A percentile compares a stretch with the other conserved stretches of the same genome.
Conservation (phyloP, 2,329 filamentous ascomycete species). For the Boeremia lycopersici region DNA sequence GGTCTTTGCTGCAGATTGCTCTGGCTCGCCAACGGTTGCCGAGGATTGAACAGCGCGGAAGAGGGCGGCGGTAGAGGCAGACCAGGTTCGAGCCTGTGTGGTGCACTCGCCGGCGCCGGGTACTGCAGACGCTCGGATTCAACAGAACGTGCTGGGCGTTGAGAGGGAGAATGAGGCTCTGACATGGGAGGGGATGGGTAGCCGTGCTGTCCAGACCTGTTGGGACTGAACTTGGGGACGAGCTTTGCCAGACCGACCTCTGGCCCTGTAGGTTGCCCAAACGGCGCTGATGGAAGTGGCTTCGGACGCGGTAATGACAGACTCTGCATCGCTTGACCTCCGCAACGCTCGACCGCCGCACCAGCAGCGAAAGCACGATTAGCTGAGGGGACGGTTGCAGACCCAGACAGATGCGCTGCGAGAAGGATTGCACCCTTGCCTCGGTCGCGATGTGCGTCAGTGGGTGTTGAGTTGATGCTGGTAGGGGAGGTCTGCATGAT, state of each 20-base stretch:
- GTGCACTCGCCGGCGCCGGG: slow-evolving; percentile 27
- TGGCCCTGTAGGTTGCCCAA: slow-evolving; percentile 46
- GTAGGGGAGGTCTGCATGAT: slow-evolving; percentile 38
- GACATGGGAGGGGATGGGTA: slow-evolving; percentile 61
- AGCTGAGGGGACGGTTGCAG: slow-evolving; percentile 31
- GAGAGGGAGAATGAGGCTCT: slow-evolving; percentile 54
- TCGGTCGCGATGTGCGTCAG: slow-evolving; percentile 25
- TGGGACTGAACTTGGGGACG: slow-evolving; percentile 44
- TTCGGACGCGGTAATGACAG: slow-evolving; percentile 48
- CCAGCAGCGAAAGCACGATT: slow-evolving; percentile 42
- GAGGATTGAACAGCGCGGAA: slow-evolving; percentile 33
- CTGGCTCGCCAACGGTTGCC: slow-evolving; percentile 26
- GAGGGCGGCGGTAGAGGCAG: slow-evolving; percentile 35
- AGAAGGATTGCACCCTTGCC: slow-evolving; percentile 22
- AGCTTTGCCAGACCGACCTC: slow-evolving; percentile 44
- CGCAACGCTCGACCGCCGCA: slow-evolving; percentile 44
- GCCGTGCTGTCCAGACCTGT: slow-evolving; percentile 42
- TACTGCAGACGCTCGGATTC: slow-evolving; percentile 41
- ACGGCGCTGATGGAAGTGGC: slow-evolving; percentile 44
- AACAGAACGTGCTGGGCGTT: slow-evolving; percentile 44
- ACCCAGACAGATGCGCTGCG: slow-evolving; percentile 24
- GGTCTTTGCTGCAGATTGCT: slow-evolving; percentile 32
- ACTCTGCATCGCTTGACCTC: slow-evolving; percentile 50
- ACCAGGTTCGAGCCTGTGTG: slow-evolving; percentile 31
- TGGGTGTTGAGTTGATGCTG: slow-evolving; percentile 28